These are phyloP conservation scores for Diaporthe aspalathi DNA, from an alignment of 2,329 filamentous ascomycete species.

Conservation along the genomic window DNA sequence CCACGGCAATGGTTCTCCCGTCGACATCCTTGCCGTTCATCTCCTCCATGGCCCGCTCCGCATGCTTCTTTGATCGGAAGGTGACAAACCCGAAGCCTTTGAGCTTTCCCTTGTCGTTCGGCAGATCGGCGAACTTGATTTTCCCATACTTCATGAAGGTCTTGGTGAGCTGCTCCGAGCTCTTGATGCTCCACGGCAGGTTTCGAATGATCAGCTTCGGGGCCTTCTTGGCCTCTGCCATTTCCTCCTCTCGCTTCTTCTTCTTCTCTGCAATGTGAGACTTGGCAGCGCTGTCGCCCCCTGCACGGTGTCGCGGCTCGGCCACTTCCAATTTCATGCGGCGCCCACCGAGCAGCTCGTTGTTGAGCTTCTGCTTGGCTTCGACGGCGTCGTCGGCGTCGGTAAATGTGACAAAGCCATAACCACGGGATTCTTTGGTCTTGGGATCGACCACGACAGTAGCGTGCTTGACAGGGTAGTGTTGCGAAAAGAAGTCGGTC, in stretches of 20 bases:
- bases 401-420: slow-evolving; percentile 96
- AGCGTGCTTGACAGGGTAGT: slow-evolving; percentile 94
- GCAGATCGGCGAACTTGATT: slow-evolving; percentile 87
- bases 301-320: slow-evolving; percentile 80
- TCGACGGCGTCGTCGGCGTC: slow-evolving; percentile 89
- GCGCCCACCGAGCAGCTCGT: slow-evolving; percentile 79
- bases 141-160: slow-evolving; percentile 92
- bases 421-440: slow-evolving; percentile 90
- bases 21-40: slow-evolving; percentile 93
- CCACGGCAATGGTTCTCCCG: slow-evolving; percentile 88
- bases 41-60: slow-evolving; percentile 84
- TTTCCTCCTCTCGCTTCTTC: slow-evolving; percentile 68
- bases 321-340: slow-evolving; percentile 90
- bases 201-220: slow-evolving; percentile 91
- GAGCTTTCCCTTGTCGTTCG: slow-evolving; percentile 79
- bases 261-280: slow-evolving; percentile 57
- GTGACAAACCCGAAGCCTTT: slow-evolving; percentile 95
- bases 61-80: slow-evolving; percentile 87
- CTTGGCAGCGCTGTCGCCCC: slow-evolving; percentile 49
- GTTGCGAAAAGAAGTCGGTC: slow-evolving; percentile 91
- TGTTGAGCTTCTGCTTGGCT: slow-evolving; percentile 85
- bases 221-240: slow-evolving; percentile 69
- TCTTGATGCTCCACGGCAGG: slow-evolving; percentile 95
- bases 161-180: slow-evolving; percentile 79
- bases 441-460: slow-evolving; percentile 88